These are phyloP conservation scores for Nigrospora oryzae DNA, from an alignment of 2,329 filamentous ascomycete genomes.

Conservation along the genomic window DNA sequence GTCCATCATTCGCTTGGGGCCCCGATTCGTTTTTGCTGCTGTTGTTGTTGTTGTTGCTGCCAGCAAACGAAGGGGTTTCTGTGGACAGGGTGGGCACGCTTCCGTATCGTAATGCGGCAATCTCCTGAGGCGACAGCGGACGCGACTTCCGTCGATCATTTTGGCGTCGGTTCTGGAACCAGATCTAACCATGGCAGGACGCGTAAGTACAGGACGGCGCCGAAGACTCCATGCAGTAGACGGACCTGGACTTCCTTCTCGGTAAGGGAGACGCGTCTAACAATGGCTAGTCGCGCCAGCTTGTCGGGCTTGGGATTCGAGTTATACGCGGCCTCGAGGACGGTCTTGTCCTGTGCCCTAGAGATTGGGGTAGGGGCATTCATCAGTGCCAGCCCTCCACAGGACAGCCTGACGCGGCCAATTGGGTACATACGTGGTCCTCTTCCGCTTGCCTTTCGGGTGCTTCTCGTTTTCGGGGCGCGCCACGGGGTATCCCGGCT, in stretches of 20 bases:
- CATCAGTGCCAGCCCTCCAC: conserved; percentile 6
- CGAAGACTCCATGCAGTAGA: conserved; percentile 9
- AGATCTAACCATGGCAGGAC: conserved; percentile 56
- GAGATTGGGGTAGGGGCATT: conserved; percentile 7
- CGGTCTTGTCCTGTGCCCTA: conserved; percentile 80
- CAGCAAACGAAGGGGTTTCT: conserved; percentile 23
- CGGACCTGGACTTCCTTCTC: conserved; percentile 95
- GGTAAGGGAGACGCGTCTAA: conserved; percentile 75
- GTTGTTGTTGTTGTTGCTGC: conserved; percentile 2
- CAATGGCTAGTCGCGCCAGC: conserved; percentile 73
- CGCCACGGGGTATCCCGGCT: conserved; percentile 17
- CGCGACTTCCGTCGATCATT: conserved; percentile 86
- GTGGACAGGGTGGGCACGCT: conserved; percentile 42
- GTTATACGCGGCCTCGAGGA: conserved; percentile 79
- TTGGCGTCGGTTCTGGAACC: conserved; percentile 94
- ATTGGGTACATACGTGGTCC: conserved; percentile 47
- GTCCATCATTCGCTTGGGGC: not conserved
- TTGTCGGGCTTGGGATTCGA: conserved; percentile 89
- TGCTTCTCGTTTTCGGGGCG: conserved; percentile 29
- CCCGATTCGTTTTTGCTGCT: too few relatives aligned
- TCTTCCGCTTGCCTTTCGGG: conserved; percentile 53
- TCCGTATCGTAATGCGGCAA: conserved; percentile 52
- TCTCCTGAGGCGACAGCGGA: conserved; percentile 70
- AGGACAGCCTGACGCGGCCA: conserved; percentile 1
- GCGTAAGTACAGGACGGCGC: conserved; percentile 1